Percentiles rank a stretch among this genome's conserved stretches.
Conservation (phyloP, 148 eudicot genomes). For the Bassia scoparia region DNA sequence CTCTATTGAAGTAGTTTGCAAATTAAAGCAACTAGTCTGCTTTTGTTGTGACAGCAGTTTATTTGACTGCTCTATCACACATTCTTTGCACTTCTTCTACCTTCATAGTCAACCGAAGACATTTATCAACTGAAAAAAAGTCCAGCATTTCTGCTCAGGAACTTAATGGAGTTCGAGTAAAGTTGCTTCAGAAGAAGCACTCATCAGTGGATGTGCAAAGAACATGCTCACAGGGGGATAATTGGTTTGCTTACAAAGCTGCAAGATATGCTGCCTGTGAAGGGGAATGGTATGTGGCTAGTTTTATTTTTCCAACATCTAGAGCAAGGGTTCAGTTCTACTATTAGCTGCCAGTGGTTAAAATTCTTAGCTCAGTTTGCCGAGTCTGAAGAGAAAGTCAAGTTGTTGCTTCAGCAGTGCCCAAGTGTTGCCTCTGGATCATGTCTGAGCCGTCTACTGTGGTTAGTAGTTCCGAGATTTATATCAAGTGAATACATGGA, state of each 20-base stretch:
- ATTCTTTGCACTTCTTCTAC: conserved; percentile 46
- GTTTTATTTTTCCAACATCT: conserved; percentile 59
- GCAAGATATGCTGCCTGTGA: conserved; percentile 63
- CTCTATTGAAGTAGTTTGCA: conserved; percentile 33
- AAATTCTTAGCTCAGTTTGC: conserved; percentile 51
- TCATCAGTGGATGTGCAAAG: conserved; percentile 38
- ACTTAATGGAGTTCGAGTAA: conserved; percentile 22
- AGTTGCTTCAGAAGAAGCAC: conserved; percentile 31
- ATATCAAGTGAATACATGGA: conserved; percentile 26
- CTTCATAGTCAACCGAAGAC: conserved; percentile 28
- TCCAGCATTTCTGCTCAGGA: conserved; percentile 14
- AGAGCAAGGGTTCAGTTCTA: conserved; percentile 41
- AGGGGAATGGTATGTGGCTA: conserved; percentile 70
- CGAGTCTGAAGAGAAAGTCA: conserved; percentile 44
- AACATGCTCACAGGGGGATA: conserved; percentile 47
- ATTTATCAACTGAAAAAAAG: conserved; percentile 21
- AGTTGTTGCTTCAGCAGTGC: conserved; percentile 35
- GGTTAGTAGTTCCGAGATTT: conserved; percentile 10
- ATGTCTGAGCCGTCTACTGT: conserved; percentile 4
- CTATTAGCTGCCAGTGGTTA: conserved; percentile 51
- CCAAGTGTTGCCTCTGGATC: conserved; percentile 19
- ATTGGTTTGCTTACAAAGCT: conserved; percentile 72
- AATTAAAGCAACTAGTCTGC: conserved; percentile 38
- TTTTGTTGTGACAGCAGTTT: conserved; percentile 39
- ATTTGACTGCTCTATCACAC: conserved; percentile 49